A percentile compares a stretch with the other conserved stretches of the same genome.
Evolutionary conservation across 768 basidiomycete genomes (phyloP).

Genomic region (Naematelia aurantialba): DNA sequence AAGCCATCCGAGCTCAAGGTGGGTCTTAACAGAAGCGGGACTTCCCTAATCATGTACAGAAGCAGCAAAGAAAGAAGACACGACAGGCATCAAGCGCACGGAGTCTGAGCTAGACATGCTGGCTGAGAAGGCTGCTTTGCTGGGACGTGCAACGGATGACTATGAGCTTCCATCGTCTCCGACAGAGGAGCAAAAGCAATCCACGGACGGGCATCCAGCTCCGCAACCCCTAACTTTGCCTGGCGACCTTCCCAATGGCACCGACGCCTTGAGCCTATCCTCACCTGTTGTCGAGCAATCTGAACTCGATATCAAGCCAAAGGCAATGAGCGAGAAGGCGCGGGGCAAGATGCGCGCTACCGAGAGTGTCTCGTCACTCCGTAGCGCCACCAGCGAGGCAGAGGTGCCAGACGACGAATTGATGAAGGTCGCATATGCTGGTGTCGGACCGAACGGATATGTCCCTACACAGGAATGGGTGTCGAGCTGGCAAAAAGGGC

Average conservation of each 20-base stretch:
- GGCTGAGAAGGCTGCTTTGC: conserved; percentile 44
- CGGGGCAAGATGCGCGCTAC: conserved; percentile 83
- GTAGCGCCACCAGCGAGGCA: conserved; percentile 36
- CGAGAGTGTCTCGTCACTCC: conserved; percentile 23
- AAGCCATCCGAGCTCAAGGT: conserved; percentile 55
- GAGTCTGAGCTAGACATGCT: conserved; percentile 40
- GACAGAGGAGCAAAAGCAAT: not conserved
- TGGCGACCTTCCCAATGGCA: conserved; percentile 13
- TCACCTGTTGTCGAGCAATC: conserved; percentile 27
- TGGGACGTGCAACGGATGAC: conserved; percentile 19
- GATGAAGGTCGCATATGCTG: conserved; percentile 64
- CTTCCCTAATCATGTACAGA: conserved; percentile 2
- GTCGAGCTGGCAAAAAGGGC: conserved; percentile 93
- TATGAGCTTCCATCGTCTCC: conserved; percentile 7
- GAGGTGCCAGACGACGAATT: conserved; percentile 54
- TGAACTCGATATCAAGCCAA: conserved; percentile 29
- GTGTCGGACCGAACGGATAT: conserved; percentile 84
- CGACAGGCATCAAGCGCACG: conserved; percentile 25
- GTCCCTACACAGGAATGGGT: conserved; percentile 98
- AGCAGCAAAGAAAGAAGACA: conserved; percentile 7
- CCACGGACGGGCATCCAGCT: not conserved
- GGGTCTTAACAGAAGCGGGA: not conserved
- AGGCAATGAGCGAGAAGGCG: conserved; percentile 71
- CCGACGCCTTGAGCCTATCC: conserved; percentile 15
- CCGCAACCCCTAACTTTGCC: conserved; percentile 29